phyloP scores from a whole-genome alignment of 495 filamentous ascomycete genomes.

The Tuber umbilicatum region DNA sequence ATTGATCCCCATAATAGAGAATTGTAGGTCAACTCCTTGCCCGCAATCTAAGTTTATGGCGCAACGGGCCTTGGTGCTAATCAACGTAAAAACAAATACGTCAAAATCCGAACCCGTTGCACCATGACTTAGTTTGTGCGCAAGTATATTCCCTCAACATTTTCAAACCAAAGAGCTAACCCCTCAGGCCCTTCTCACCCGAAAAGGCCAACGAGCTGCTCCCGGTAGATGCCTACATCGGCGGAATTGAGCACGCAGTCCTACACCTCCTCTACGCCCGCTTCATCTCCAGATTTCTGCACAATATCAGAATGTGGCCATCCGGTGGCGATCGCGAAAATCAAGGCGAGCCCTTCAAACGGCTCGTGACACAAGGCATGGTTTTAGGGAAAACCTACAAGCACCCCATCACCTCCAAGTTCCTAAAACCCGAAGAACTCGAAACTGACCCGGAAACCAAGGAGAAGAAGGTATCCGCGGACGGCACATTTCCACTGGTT shows the following conservation, averaged over 20 bases:
- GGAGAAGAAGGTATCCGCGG: slow-evolving; percentile 7
- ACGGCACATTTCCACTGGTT: slow-evolving; percentile 51
- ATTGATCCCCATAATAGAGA: slow-evolving; percentile 59
- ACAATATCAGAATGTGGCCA: slow-evolving; percentile 51
- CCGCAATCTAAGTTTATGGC: too few relatives aligned
- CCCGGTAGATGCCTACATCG: slow-evolving; percentile 80
- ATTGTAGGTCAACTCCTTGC: slow-evolving; percentile 5
- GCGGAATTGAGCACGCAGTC: slow-evolving; percentile 85
- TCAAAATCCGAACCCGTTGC: too few relatives aligned
- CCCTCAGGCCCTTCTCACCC: slow-evolving; percentile 52
- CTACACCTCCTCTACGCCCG: slow-evolving; percentile 85
- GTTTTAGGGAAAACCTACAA: slow-evolving; percentile 79
- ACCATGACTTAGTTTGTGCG: too few relatives aligned
- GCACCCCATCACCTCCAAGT: slow-evolving; percentile 66
- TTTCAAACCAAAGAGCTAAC: neutral
- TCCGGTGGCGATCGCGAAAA: slow-evolving; percentile 42
- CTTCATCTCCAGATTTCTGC: slow-evolving; percentile 80
- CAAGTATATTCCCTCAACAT: neutral
- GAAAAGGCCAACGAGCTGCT: slow-evolving; percentile 50
- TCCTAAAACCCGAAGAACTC: slow-evolving; percentile 71
- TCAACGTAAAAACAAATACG: too few relatives aligned
- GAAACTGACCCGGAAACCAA: slow-evolving; percentile 54
- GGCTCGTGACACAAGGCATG: slow-evolving; percentile 82
- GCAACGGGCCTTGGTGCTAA: too few relatives aligned
- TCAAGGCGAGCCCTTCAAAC: slow-evolving; percentile 65